These are phyloP conservation scores for Scheffersomyces titani DNA, from an alignment of 1,139 yeast species.

Conservation along the genomic window DNA sequence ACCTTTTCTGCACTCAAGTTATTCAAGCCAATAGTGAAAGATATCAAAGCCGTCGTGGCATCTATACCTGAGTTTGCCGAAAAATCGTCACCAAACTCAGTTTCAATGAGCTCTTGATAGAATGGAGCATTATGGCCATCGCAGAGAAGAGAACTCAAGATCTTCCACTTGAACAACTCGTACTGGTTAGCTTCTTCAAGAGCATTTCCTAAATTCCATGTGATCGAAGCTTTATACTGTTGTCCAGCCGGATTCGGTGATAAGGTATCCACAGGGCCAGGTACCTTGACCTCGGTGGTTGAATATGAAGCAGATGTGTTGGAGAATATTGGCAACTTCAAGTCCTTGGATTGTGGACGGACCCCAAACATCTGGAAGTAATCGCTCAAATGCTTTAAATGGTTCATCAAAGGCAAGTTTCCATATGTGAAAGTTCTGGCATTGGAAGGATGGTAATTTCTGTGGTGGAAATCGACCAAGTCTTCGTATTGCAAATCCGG, in stretches of 20 bases:
- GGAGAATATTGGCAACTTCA: constrained; percentile 31
- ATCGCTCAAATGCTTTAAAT: constrained; percentile 57
- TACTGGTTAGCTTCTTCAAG: constrained; percentile 52
- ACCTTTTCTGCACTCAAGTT: constrained; percentile 62
- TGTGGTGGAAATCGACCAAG: constrained; percentile 69
- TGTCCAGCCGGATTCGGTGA: constrained; percentile 56
- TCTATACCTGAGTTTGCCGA: constrained; percentile 89
- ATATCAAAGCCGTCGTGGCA: constrained; percentile 71
- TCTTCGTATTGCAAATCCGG: constrained; percentile 75
- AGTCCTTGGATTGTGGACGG: constrained; percentile 22
- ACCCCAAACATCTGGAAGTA: constrained; percentile 57
- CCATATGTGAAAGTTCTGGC: constrained; percentile 90
- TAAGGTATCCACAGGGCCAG: constrained; percentile 87
- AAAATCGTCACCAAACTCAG: constrained; percentile 84
- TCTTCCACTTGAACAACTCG: constrained; percentile 71
- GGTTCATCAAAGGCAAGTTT: constrained; percentile 62
- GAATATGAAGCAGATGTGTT: constrained; percentile 1
- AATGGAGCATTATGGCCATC: constrained; percentile 94
- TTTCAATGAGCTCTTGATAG: constrained; percentile 80
- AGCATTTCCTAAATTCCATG: constrained; percentile 86
- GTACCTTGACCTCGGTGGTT: constrained; percentile 21
- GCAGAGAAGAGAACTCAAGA: constrained; percentile 69
- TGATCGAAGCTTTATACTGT: constrained; percentile 78
- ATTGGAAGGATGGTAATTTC: constrained; percentile 87
- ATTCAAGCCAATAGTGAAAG: constrained; percentile 85